Conservation (phyloP, 2,329 filamentous ascomycete species). For the Ilyonectria destructans region DNA sequence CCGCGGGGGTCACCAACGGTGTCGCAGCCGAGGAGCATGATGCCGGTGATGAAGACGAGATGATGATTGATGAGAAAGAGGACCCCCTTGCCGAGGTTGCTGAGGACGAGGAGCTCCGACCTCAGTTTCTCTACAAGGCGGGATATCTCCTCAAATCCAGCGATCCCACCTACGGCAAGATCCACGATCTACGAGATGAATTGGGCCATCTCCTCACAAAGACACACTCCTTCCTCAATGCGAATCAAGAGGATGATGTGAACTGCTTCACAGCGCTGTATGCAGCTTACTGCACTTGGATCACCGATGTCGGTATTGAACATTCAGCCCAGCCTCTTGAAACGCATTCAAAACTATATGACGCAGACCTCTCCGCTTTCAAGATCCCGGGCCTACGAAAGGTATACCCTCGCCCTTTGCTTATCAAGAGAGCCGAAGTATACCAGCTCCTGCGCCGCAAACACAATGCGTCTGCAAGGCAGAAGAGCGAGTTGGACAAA, state of each 20-base stretch:
- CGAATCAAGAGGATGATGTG: constrained; percentile 94
- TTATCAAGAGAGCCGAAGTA: constrained; percentile 92
- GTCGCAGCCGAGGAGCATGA: constrained; percentile 67
- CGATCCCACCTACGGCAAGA: constrained; percentile 76
- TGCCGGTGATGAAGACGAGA: constrained; percentile 68
- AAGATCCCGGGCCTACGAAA: constrained; percentile 95
- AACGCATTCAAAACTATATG: constrained; percentile 86
- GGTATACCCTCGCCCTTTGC: constrained; percentile 90
- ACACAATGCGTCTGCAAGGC: constrained; percentile 90
- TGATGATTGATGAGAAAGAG: constrained; percentile 66
- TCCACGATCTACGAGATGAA: constrained; percentile 86
- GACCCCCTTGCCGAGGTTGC: constrained; percentile 75
- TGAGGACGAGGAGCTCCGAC: constrained; percentile 87
- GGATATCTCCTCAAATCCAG: constrained; percentile 81
- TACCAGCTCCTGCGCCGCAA: constrained; percentile 96
- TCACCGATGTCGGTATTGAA: constrained; percentile 97
- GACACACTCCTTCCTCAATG: constrained; percentile 87
- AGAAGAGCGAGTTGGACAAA: constrained; percentile 93
- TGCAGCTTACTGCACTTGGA: constrained; percentile 94
- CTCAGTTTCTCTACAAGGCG: constrained; percentile 89
- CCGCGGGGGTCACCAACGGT: constrained; percentile 68
- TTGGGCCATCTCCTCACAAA: constrained; percentile 86
- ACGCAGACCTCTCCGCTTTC: constrained; percentile 91
- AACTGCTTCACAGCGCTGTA: constrained; percentile 95
- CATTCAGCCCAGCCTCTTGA: constrained; percentile 94